Conservation (phyloP, 2,329 filamentous ascomycete species). For the Dothistroma pini region DNA sequence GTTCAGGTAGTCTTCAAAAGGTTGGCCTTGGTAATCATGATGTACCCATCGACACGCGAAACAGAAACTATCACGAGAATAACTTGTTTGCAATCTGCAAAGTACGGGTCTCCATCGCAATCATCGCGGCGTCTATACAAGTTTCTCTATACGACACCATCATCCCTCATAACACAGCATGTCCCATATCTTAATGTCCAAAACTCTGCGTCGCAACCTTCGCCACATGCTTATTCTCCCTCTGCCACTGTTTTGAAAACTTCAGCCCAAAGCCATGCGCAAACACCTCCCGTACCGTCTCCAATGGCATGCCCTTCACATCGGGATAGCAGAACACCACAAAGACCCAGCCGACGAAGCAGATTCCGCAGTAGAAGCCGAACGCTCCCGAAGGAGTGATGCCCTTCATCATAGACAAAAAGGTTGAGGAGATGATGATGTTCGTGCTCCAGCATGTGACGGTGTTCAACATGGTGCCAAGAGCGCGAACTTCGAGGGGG, state of each 20-base stretch:
- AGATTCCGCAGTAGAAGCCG: conserved; percentile 52
- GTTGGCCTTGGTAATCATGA: no score
- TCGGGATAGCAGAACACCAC: conserved; percentile 53
- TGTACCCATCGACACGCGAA: no score
- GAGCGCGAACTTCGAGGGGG: conserved; percentile 48
- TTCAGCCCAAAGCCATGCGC: conserved; percentile 46
- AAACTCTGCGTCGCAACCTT: conserved; percentile 24
- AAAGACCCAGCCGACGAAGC: conserved; percentile 46
- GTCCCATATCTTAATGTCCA: conserved; percentile 19
- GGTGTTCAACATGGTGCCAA: conserved; percentile 49
- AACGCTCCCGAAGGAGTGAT: conserved; percentile 51
- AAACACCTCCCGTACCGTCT: conserved; percentile 53
- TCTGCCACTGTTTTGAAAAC: conserved; percentile 36
- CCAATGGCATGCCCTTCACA: conserved; percentile 54
- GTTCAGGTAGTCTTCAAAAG: no score
- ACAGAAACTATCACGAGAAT: no score
- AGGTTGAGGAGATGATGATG: conserved; percentile 50
- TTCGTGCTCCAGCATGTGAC: conserved; percentile 46
- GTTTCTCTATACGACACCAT: neutral
- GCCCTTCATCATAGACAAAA: conserved; percentile 50
- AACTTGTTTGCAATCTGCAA: no score
- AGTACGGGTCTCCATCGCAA: no score
- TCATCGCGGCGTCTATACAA: neutral
- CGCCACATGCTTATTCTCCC: conserved; percentile 34
- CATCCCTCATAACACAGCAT: neutral